Evolutionary conservation across 2,329 filamentous ascomycete species (phyloP), one percentile per base, ranked within the genome.

Genomic region (Fusarium sp.): DNA sequence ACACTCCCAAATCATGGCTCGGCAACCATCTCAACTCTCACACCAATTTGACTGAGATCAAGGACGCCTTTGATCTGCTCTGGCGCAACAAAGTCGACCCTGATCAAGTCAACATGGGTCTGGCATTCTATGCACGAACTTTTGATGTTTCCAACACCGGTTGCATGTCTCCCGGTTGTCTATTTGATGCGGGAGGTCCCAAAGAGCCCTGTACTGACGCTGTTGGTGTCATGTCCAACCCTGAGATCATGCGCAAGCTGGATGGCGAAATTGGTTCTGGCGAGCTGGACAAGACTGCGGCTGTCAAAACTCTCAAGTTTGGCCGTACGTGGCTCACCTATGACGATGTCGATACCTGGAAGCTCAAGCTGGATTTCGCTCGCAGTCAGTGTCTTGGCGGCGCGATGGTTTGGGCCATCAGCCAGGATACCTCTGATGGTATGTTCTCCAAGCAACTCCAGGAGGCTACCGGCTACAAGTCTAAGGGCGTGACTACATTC

Each of bases 31-130:
- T 70, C 5, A 62, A 62, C 24, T 49, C 65, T 15, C 55, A 70
- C 6, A 69, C 67, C 43, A 70, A 70, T 10, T 15, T 70, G 2
- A 56, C 55, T 1, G 47, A 69, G 34, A 63, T 70, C 31, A 46
- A 40, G n/a, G 28, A 50, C 0, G 53, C 36, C 4, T 34, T 68
- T 13, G 34, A 55, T 6, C 33, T 65, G 8, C 43, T 70, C 2
- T 68, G 53, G 67, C 43, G 65, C 1, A 67, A 52, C 5, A 17
- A 57, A 2, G 13, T 68, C 0, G 8, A 43, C 4, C 21, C 57
- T 4, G 11, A 38, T 19, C 21, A 58, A 15, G 60, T 69, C 21
- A 57, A 52, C 24, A 51, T 69, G 17, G 64, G 64, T 9, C 40
- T 65, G 1, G 61, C 53, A 43, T 70, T 70, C 19, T 68, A 70